Percentiles rank a stretch among this genome's conserved stretches.
Evolutionary conservation across 352 stramenopile genomes (phyloP).

Genomic region (Pythium grandisporangium): DNA sequence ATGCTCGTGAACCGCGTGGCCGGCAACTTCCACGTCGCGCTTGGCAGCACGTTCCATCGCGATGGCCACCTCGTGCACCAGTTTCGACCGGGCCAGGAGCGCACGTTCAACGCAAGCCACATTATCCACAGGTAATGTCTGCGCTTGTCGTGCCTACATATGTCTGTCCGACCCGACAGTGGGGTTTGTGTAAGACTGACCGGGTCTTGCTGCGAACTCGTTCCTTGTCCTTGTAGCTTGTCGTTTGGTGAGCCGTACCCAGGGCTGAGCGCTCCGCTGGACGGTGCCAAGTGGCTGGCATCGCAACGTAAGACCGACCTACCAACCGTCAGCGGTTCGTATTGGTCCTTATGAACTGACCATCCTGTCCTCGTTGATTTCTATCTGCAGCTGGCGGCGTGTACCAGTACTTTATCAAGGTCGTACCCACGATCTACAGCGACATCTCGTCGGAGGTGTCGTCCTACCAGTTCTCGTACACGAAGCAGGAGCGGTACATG

Average conservation of each 20-base stretch:
- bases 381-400: constrained; percentile 42
- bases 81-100: constrained; percentile 69
- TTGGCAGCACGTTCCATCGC: constrained; percentile 74
- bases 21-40: constrained; percentile 79
- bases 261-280: constrained; percentile 29
- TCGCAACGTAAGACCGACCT: constrained; percentile 1
- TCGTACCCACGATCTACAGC: constrained; percentile 81
- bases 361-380: constrained; percentile 1
- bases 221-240: constrained; percentile 15
- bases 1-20: constrained; percentile 84
- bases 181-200: neutral
- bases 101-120: constrained; percentile 74
- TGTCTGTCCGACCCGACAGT: no score
- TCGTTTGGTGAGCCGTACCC: constrained; percentile 58
- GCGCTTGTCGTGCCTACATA: neutral
- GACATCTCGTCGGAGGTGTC: constrained; percentile 52
- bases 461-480: constrained; percentile 84
- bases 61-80: constrained; percentile 74
- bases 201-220: neutral
- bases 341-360: no score
- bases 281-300: constrained; percentile 43
- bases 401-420: constrained; percentile 87
- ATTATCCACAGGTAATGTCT: constrained; percentile 44
- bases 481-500: constrained; percentile 71
- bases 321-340: no score